phyloP scores from a whole-genome alignment of 345 rosid genomes.

The Syzygium aqueum region DNA sequence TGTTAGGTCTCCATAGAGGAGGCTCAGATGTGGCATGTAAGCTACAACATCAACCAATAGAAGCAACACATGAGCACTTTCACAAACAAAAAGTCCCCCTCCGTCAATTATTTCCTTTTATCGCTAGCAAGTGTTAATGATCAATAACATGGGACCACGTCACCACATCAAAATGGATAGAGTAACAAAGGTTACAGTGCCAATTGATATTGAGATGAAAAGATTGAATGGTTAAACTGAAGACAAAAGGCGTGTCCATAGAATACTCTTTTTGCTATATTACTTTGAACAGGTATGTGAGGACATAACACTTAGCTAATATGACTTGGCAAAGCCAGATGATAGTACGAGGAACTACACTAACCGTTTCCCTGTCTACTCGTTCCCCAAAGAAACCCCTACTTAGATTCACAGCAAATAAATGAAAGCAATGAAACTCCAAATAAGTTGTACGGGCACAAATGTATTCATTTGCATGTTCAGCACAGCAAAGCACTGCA shows the following conservation, averaged over 20 bases:
- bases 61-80: background rate
- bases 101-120: background rate
- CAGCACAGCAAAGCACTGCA: background rate
- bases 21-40: conserved; percentile 89
- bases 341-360: rapidly evolving
- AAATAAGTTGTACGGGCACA: background rate
- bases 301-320: background rate
- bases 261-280: background rate
- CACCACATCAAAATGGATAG: background rate
- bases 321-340: background rate
- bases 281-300: background rate
- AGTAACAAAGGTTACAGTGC: background rate
- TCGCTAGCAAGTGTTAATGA: background rate
- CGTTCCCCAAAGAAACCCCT: background rate
- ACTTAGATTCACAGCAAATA: background rate
- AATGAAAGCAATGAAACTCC: background rate
- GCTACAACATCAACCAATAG: conserved; percentile 25
- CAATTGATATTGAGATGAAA: background rate
- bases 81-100: background rate
- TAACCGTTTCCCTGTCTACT: background rate
- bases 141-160: background rate
- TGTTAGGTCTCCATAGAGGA: conserved; percentile 58
- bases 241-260: background rate
- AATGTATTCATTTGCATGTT: background rate
- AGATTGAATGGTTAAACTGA: background rate